Evolutionary conservation across 1,284 basidiomycete species (phyloP), one percentile per base, ranked within the genome.

Genomic region (Phlebopus sp.): DNA sequence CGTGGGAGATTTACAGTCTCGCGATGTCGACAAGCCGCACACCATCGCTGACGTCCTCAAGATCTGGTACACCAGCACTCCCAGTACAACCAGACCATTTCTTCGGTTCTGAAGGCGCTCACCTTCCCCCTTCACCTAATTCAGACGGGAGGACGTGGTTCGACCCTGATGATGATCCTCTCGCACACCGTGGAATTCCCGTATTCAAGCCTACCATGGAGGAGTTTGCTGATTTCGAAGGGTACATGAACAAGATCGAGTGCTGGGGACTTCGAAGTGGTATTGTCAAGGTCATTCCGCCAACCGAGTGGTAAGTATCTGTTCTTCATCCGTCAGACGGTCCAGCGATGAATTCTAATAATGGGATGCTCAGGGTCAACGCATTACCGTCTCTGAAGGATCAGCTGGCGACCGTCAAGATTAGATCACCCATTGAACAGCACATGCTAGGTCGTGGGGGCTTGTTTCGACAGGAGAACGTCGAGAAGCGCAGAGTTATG

Each of bases 281-380:
- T 17, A 95, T 97, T 51, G 86, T 94, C 53, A 97, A 97, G 70
- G 81, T 97, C 55, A 87, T 97, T 53, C 94, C 94, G 35, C 94
- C 94, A 2, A 81, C 84, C 59, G 90, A 95, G 75, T 97, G 95
- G 94, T 90, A 52, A 63, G 84, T 74, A 25, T 46, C n/a, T 5
- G n/a, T 19, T 10, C 8, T 17, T 23, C 5, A n/a, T 29, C 9
- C 2, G 27, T 29, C 9, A n/a, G n/a, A 29, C 21, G 1, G 41
- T 31, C 15, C 13, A 9, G 2, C 9, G 15, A 25, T 52, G 40
- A 38, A 30, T 19, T 8, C 19, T 27, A 15, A 21, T 10, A 1
- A 39, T 39, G 15, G 42, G 54, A 50, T 36, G 10, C n/a, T n/a
- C 59, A 91, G 90, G 90, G 79, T 77, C 27, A 79, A 84, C 45